Base-by-base conservation (phyloP, 257 asterid species). In the Linderniella brevidens region DNA sequence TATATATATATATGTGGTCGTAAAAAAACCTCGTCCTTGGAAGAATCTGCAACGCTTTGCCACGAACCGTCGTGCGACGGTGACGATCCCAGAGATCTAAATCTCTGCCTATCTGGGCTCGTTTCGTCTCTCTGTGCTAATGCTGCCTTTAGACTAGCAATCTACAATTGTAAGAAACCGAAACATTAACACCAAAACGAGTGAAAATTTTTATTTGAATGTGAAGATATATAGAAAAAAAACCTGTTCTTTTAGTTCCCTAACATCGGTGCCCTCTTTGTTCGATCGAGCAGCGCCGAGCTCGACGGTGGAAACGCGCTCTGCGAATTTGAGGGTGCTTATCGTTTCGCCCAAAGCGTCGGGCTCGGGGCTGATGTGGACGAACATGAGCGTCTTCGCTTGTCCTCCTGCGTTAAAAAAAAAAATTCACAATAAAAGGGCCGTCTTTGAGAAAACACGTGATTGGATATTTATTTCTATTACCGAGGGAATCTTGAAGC, bases 381-480 rank as follows among this genome's bases (percentile, higher is more conserved):
- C 77, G 59, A 78, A 75, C 84, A 78, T 75, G 11, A 78, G 72
- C 5, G 90, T 78, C 68, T 78, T 78, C 15, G 84, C 90, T 58
- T 74, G 86, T 11, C 86, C 86, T 37, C 86, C 83, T 74, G 53
- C 17, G 8, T 35, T 11, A 19, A 0, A 41, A 35, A 59, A 46
- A n/a, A n/a, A n/a, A n/a, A n/a, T n/a, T n/a, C n/a, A n/a, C n/a
- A n/a, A 25, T 25, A 25, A 25, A 25, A 25, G 32, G 32, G 32
- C 32, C 32, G 32, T n/a, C n/a, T n/a, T n/a, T n/a, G n/a, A n/a
- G n/a, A n/a, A n/a, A n/a, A n/a, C n/a, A n/a, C n/a, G n/a, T n/a
- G n/a, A n/a, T n/a, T n/a, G n/a, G n/a, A n/a, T n/a, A n/a, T n/a
- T n/a, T n/a, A n/a, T n/a, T n/a, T n/a, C n/a, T n/a, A 52, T 47